Evolutionary conservation across 441 rosid species (phyloP), one percentile per base, ranked within the genome.

Genomic region (Cnidoscolus chayamansa): DNA sequence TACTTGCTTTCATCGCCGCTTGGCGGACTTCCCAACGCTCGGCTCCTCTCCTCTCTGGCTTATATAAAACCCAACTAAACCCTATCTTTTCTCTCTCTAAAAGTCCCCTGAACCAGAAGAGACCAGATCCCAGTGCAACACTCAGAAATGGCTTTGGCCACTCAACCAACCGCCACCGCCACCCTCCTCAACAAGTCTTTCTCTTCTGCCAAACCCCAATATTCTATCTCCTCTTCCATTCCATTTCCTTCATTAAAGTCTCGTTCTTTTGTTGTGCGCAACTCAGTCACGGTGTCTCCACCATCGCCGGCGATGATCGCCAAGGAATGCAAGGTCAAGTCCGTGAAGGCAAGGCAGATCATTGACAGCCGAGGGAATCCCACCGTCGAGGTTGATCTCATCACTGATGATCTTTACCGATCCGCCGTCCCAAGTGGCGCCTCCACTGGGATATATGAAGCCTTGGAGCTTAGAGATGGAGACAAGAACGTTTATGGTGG

Each of bases 371-470:
- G 97, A 66, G 98, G 97, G 7, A 94, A 92, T 79, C 97, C 98
- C 0, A 94, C 94, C 50, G 93, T 94, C 51, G 94, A 94, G 92
- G 97, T 94, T 79, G 98, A 94, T 81, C 82, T 92, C 78, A 57
- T 94, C 68, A 88, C 96, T 0, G 77, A 85, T 72, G 83, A 81
- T 61, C 89, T 90, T 65, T 90, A 85, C 79, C 88, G 97, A 68
- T 94, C 98, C 16, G 97, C 97, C 11, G 97, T 92, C 45, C 98
- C 98, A 0, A 94, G 98, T 80, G 98, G 97, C 45, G 97, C 97
- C 47, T 94, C 98, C 48, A 94, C 97, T 20, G 97, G 94, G 82
- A 89, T 92, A 88, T 89, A 94, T 57, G 97, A 94, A 80, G 97
- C 97, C 12, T 74, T 92, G 60, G 97, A 92, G 86, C 97, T 94